phyloP scores from a whole-genome alignment of 345 rosid species.

The Sisymbrium irio region DNA sequence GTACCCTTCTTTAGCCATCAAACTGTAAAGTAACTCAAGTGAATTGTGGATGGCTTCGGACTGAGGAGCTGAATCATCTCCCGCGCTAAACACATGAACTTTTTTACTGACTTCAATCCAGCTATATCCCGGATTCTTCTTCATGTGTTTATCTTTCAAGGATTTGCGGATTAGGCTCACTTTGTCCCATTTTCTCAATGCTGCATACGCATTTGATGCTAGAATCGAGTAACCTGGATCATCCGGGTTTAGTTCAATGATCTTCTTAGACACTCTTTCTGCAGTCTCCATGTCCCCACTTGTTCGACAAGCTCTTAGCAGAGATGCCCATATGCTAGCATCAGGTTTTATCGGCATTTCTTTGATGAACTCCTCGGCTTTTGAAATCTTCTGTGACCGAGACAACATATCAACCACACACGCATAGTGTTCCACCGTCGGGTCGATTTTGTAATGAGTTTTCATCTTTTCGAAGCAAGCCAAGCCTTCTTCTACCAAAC shows the following conservation, averaged over 20 bases:
- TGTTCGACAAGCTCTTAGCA: constrained; percentile 55
- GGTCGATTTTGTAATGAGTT: constrained; percentile 44
- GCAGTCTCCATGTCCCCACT: constrained; percentile 43
- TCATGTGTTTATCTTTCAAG: constrained; percentile 44
- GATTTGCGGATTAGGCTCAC: constrained; percentile 47
- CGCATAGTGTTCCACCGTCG: constrained; percentile 50
- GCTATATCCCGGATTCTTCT: constrained; percentile 53
- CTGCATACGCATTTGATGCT: constrained; percentile 55
- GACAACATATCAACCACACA: constrained; percentile 57
- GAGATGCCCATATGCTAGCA: constrained; percentile 59
- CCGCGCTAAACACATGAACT: constrained; percentile 45
- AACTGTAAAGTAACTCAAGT: constrained; percentile 38
- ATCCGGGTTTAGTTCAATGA: constrained; percentile 44
- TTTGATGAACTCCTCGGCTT: constrained; percentile 48
- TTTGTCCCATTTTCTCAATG: constrained; percentile 56
- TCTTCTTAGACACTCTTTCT: constrained; percentile 41
- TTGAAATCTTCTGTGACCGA: constrained; percentile 41
- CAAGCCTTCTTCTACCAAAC: constrained; percentile 67
- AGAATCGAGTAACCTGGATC: constrained; percentile 56
- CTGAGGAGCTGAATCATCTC: constrained; percentile 48
- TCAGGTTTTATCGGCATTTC: constrained; percentile 57
- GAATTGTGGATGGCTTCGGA: constrained; percentile 47
- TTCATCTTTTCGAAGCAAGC: constrained; percentile 52
- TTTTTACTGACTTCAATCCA: constrained; percentile 50
- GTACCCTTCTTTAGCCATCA: constrained; percentile 62